Base-by-base conservation (phyloP, 2,329 filamentous ascomycete species). In the Keithomyces neogunnii region DNA sequence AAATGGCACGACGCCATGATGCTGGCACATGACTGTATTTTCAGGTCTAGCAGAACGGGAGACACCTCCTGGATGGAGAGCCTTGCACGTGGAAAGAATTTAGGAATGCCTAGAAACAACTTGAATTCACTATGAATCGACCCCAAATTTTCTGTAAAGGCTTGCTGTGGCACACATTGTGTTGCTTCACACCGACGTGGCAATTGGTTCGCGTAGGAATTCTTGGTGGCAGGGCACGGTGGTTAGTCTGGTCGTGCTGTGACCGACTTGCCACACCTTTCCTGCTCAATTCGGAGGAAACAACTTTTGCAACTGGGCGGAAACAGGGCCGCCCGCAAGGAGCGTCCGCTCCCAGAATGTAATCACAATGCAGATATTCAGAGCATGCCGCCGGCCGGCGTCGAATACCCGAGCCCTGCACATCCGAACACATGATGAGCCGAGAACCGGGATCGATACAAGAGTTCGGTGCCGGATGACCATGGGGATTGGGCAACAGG, bases 1-100 rank as follows among this genome's bases (percentile, higher is more conserved):
- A 50, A 45, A 59, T 58, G 55, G 62, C 64, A 26, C 59, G 60
- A 48, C 38, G 39, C 28, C 33, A 51, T 28, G 47, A 42, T 9
- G 50, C 45, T 19, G 38, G 30, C 10, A n/a, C 19, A 13, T 7
- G 26, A 32, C 6, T 7, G 33, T 40, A 40, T 28, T 51, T 51
- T 46, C 38, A 28, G 10, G 19, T 19, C 19, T 19, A 19, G 19
- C 19, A 19, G 19, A 19, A 19, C 19, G 19, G 28, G 35, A 2
- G 33, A 19, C 30, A 38, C 40, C 40, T 35, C 33, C 6, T 35
- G 6, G 19, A 19, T 35, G 6, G 33, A 35, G 33, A 35, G 33
- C 11, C 6, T 35, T 35, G 33, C 3, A 11, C 28, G n/a, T 42
- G 8, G 8, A 44, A 4, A 30, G 19, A 40, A 19, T 30, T 44